Base-by-base conservation (phyloP, 2,329 filamentous ascomycete genomes). In the Monosporascus ibericus region DNA sequence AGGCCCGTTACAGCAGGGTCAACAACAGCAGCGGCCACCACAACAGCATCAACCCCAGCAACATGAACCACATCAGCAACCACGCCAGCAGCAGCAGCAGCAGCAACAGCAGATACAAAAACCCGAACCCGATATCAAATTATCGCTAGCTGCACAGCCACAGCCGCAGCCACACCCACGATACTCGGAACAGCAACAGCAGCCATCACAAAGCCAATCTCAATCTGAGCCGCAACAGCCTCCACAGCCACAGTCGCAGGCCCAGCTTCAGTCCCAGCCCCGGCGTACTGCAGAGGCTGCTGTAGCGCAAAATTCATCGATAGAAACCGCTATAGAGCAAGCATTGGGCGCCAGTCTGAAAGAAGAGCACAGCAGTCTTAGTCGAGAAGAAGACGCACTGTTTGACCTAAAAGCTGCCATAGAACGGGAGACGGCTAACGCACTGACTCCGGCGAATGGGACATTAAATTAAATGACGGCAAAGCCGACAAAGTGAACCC, bases 341-440 rank as follows among this genome's bases (percentile, higher is more conserved):
- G 36, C 24, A 36, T 48, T 20, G 44, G 48, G 40, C 6, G 37
- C 48, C 6, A 20, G 34, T 46, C 9, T 44, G 7, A 50, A 57
- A 25, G 49, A 50, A 17, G 56, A 62, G 17, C 53, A 60, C 20
- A 56, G 39, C n/a, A 59, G 54, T 15, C 49, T 66, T 1, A 65
- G 62, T 38, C 60, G 58, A 34, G 61, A 65, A 50, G 64, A 67
- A 39, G 60, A 57, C 8, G 64, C 63, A 0, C 51, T 67, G 27
- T 59, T 67, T 37, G 54, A 58, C 27, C 55, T 67, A 2, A 63
- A 61, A 42, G 63, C 60, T 38, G 63, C 63, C 36, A 57, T 62
- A 46, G 55, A 58, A 47, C 49, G 48, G 27, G 58, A 62, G 24
- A 38, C 38, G 27, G 48, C 52, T 18, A 53, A 48, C n/a, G 55